phyloP scores from a whole-genome alignment of 2,329 filamentous ascomycete species.

The Calonectria pauciramosa region DNA sequence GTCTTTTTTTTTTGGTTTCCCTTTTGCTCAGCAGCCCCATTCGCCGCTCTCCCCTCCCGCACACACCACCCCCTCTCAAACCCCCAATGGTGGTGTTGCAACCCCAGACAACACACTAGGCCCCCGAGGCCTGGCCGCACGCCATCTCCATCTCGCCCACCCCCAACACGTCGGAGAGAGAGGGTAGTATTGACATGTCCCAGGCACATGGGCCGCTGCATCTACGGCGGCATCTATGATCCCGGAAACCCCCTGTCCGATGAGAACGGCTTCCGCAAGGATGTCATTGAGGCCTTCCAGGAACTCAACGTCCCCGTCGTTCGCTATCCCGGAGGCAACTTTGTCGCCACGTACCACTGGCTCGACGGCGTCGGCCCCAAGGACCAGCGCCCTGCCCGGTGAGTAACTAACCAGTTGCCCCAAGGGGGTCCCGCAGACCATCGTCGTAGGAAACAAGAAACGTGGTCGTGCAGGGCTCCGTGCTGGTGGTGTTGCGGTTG shows the following conservation, averaged over 20 bases:
- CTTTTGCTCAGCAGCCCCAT: background rate
- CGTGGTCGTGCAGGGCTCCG: background rate
- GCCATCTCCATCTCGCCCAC: background rate
- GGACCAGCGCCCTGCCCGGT: conserved; percentile 72
- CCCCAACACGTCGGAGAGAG: conserved; percentile 3
- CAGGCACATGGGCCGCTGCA: conserved; percentile 90
- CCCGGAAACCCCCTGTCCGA: conserved; percentile 81
- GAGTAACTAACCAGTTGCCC: conserved; percentile 14
- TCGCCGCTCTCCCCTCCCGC: background rate
- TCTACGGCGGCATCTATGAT: conserved; percentile 89
- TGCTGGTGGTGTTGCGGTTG: background rate
- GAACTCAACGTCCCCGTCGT: conserved; percentile 83
- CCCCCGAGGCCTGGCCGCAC: background rate
- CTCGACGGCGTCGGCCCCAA: conserved; percentile 82
- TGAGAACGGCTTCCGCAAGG: conserved; percentile 80
- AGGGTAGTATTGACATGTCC: conserved; percentile 26
- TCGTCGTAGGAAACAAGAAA: background rate
- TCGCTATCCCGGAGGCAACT: conserved; percentile 87
- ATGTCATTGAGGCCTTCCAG: conserved; percentile 80
- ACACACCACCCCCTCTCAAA: background rate
- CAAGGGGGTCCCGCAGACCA: background rate
- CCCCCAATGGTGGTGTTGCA: background rate
- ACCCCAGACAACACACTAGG: conserved; percentile 10
- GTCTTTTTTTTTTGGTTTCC: background rate
- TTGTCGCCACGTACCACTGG: conserved; percentile 89